Evolutionary conservation across 2,329 filamentous ascomycete genomes (phyloP).

Genomic region (Monilinia polystroma): DNA sequence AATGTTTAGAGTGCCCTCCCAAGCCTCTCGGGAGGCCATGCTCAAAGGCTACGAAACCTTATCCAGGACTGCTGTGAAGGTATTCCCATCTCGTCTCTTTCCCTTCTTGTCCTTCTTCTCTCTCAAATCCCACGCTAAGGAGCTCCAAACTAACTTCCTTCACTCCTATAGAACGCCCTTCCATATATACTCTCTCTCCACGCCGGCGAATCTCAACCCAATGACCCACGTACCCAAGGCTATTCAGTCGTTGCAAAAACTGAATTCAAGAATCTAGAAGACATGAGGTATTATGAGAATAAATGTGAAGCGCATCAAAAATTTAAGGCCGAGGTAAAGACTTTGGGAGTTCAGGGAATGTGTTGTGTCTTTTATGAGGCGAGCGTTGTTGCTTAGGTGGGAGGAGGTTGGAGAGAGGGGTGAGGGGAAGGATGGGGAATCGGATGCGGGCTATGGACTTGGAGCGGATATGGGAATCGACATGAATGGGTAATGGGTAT

Average conservation of each 20-base stretch:
- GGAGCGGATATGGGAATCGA: neutral
- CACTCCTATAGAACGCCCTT: constrained; percentile 50
- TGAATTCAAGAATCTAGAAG: constrained; percentile 53
- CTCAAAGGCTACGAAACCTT: constrained; percentile 42
- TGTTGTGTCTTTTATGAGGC: constrained; percentile 39
- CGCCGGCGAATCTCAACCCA: constrained; percentile 47
- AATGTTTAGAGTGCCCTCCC: constrained; percentile 53
- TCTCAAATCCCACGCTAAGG: constrained; percentile 49
- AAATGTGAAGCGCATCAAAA: constrained; percentile 55
- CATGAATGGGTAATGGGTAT: neutral
- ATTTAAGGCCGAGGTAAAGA: constrained; percentile 42
- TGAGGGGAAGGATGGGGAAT: neutral
- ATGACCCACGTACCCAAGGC: constrained; percentile 54
- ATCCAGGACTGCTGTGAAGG: constrained; percentile 47
- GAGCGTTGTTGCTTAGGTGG: constrained; percentile 22
- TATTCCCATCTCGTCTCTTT: constrained; percentile 18
- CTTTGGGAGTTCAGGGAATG: constrained; percentile 30
- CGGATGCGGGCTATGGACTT: neutral
- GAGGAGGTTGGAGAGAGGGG: neutral
- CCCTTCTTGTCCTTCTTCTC: constrained; percentile 43
- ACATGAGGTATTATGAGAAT: constrained; percentile 60
- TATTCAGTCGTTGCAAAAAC: constrained; percentile 54
- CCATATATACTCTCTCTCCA: constrained; percentile 54
- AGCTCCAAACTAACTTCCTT: neutral
- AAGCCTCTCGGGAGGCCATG: constrained; percentile 45